These are phyloP conservation scores for Backusella psychrophila DNA, from an alignment of 192 early-diverging fungal species.

Conservation along the genomic window DNA sequence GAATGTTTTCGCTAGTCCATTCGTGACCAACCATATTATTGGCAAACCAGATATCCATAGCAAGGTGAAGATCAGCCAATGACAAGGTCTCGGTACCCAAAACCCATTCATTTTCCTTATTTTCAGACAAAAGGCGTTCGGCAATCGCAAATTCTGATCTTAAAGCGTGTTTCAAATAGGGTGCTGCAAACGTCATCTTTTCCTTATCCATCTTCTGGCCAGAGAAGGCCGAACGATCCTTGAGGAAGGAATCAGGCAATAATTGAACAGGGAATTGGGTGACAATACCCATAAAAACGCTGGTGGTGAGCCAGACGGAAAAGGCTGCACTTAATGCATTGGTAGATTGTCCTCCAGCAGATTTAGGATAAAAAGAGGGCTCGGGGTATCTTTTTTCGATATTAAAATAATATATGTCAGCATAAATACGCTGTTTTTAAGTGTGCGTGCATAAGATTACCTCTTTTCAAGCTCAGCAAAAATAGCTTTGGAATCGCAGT, in stretches of 20 bases:
- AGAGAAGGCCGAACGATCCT: conserved; percentile 11
- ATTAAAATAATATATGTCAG: neutral
- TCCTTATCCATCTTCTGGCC: conserved; percentile 11
- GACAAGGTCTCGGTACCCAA: conserved; percentile 19
- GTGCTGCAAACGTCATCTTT: neutral
- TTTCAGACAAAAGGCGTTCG: neutral
- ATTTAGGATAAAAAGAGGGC: conserved; percentile 17
- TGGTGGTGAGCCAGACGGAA: conserved; percentile 6
- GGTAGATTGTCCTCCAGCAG: neutral
- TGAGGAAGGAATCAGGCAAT: conserved; percentile 6
- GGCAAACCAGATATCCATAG: conserved; percentile 16
- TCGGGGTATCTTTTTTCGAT: conserved; percentile 13
- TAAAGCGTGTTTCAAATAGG: neutral
- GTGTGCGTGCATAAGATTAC: neutral
- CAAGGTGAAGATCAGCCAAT: conserved; percentile 18
- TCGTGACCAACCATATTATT: neutral
- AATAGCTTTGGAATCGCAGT: conserved; percentile 27
- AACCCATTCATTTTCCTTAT: conserved; percentile 6
- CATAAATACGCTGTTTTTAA: neutral
- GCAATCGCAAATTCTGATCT: conserved; percentile 13
- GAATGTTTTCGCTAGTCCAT: conserved; percentile 10
- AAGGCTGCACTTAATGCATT: conserved; percentile 1
- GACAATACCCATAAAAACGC: conserved; percentile 8
- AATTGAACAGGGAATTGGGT: conserved; percentile 8
- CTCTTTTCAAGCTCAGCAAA: conserved; percentile 23